Evolutionary conservation across 129 eudicot genomes (phyloP).

Genomic region (Sambucus nigra): DNA sequence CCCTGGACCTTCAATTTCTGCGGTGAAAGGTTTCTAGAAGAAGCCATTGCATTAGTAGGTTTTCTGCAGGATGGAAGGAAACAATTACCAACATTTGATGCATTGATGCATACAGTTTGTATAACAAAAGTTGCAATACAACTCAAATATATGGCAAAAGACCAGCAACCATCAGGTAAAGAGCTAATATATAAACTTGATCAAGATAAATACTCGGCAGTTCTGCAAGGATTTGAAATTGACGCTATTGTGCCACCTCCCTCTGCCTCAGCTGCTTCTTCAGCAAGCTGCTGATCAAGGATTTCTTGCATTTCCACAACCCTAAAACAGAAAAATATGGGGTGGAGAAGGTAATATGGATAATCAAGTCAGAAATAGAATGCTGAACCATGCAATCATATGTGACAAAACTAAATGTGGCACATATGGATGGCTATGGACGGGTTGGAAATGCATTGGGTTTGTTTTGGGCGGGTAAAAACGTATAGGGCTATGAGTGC

Average conservation of each 20-base stretch:
- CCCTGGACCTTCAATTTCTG: conserved; percentile 75
- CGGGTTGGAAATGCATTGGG: too few species aligned
- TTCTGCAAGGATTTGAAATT: conserved; percentile 72
- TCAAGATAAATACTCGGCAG: conserved; percentile 52
- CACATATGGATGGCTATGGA: too few species aligned
- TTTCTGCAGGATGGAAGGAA: conserved; percentile 35
- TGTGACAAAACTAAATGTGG: neutral
- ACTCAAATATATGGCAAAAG: neutral
- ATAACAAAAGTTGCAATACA: neutral
- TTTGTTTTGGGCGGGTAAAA: too few species aligned
- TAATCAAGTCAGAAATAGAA: neutral
- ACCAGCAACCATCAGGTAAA: conserved; percentile 8
- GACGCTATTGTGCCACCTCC: conserved; percentile 93
- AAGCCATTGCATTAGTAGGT: conserved; percentile 32
- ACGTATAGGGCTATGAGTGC: too few species aligned
- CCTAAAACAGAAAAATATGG: conserved; percentile 24
- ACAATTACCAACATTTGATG: conserved; percentile 8
- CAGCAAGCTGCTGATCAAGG: conserved; percentile 86
- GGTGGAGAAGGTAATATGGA: neutral
- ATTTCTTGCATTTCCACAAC: conserved; percentile 99
- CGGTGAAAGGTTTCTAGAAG: conserved; percentile 57
- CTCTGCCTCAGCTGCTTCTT: conserved; percentile 99
- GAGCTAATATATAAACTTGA: neutral
- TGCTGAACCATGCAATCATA: too few species aligned
- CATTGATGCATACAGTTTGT: conserved; percentile 1